A percentile compares a stretch with the other conserved stretches of the same genome.
Evolutionary conservation across 2,329 filamentous ascomycete species (phyloP).

Genomic region (Calonectria fujianensis): DNA sequence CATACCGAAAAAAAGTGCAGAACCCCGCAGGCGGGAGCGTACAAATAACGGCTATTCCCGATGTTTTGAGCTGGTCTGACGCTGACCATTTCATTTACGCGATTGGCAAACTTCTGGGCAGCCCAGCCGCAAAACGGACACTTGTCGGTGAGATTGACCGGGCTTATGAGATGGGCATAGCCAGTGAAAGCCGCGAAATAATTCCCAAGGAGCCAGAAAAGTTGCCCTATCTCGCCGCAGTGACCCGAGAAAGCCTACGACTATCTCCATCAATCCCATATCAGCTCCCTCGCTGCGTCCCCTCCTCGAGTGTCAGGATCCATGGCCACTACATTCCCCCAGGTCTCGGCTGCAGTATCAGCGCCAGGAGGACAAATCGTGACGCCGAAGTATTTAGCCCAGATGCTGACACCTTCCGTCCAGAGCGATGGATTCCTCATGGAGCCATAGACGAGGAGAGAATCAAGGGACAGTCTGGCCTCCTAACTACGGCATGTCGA

Average conservation of each 20-base stretch:
- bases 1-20: background rate
- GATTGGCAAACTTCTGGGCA: constrained; percentile 9
- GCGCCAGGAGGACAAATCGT: constrained; percentile 33
- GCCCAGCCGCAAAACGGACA: constrained; percentile 8
- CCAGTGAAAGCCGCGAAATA: constrained; percentile 30
- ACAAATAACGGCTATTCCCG: background rate
- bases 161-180: constrained; percentile 17
- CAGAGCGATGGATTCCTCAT: constrained; percentile 33
- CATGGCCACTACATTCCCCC: constrained; percentile 33
- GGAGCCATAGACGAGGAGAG: background rate
- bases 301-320: constrained; percentile 10
- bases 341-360: constrained; percentile 22
- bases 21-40: background rate
- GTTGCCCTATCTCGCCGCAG: constrained; percentile 36
- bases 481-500: constrained; percentile 32
- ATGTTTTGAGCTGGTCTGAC: background rate
- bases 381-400: constrained; percentile 26
- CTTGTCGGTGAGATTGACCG: constrained; percentile 35
- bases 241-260: constrained; percentile 36
- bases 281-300: constrained; percentile 37
- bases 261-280: constrained; percentile 42
- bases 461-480: constrained; percentile 28
- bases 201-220: constrained; percentile 39
- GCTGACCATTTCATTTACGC: background rate
- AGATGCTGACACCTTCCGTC: constrained; percentile 33